Conservation (phyloP, 768 basidiomycete species). For the Pulveroboletus sp. region DNA sequence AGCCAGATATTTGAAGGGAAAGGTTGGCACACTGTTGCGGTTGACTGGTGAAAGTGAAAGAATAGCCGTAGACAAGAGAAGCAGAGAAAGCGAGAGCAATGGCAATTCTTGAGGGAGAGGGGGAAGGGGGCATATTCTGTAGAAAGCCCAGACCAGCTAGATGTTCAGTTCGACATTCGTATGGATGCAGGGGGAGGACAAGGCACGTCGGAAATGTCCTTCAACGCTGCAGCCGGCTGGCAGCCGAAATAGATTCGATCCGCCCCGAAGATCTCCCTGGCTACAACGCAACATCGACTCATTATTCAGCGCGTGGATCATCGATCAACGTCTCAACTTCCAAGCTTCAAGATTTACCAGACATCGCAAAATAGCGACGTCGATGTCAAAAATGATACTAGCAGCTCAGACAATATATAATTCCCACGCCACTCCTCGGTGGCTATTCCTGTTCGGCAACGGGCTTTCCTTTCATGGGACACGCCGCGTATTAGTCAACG, state of each 20-base stretch:
- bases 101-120: neutral
- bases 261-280: neutral
- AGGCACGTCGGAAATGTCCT: neutral
- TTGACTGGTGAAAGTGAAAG: slow-evolving; percentile 40
- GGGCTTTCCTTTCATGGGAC: too few species aligned
- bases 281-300: neutral
- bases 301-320: slow-evolving; percentile 10
- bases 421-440: too few species aligned
- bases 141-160: slow-evolving; percentile 2
- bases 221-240: neutral
- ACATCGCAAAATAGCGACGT: neutral
- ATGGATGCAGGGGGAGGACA: neutral
- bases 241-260: slow-evolving; percentile 9
- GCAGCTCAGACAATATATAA: too few species aligned
- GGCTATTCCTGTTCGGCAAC: too few species aligned
- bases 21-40: slow-evolving; percentile 69
- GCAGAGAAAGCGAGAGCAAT: slow-evolving; percentile 21
- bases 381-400: too few species aligned
- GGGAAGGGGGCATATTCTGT: slow-evolving; percentile 11
- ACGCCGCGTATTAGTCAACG: too few species aligned
- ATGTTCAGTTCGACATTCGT: slow-evolving; percentile 9
- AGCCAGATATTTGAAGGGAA: slow-evolving; percentile 54
- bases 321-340: too few species aligned
- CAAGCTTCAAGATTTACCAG: slow-evolving; percentile 6
- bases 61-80: slow-evolving; percentile 35